These are phyloP conservation scores for Stagonosporopsis cucurbitacearum DNA, from an alignment of 2,329 filamentous ascomycete genomes.

Conservation along the genomic window DNA sequence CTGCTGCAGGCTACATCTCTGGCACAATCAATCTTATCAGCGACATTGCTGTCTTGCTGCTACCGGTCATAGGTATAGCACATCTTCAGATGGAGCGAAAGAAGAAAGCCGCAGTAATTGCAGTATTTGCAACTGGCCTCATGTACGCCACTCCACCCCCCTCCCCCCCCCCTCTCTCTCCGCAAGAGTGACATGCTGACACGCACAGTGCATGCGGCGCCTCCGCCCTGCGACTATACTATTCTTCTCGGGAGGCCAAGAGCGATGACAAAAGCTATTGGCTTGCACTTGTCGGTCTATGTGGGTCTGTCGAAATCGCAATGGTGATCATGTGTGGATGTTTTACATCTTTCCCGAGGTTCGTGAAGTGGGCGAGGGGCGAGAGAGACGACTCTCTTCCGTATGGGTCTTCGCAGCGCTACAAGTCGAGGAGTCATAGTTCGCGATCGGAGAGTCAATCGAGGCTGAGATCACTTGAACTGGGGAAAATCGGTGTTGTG, in stretches of 20 bases:
- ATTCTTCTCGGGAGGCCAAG: neutral
- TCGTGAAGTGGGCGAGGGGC: conserved; percentile 10
- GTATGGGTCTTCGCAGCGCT: neutral
- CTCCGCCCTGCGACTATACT: conserved; percentile 8
- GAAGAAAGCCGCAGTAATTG: conserved; percentile 9
- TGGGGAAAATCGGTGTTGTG: neutral
- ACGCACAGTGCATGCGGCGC: neutral
- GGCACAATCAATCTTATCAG: conserved; percentile 6
- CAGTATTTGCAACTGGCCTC: conserved; percentile 5
- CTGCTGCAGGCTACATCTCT: conserved; percentile 5
- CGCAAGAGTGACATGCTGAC: neutral
- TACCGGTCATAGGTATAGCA: conserved; percentile 17
- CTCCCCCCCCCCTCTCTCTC: neutral
- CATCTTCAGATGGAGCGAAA: conserved; percentile 3
- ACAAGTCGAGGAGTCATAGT: neutral
- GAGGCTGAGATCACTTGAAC: neutral
- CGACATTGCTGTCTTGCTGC: conserved; percentile 27
- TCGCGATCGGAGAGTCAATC: neutral
- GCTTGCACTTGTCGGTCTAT: conserved; percentile 15
- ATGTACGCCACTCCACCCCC: neutral
- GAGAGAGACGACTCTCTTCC: neutral
- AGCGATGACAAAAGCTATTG: conserved; percentile 24
- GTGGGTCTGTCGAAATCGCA: conserved; percentile 12
- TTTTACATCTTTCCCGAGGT: conserved; percentile 23
- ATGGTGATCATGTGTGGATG: conserved; percentile 25